Evolutionary conservation across 495 filamentous ascomycete genomes (phyloP).

Genomic region (Staphylotrichum tortipilum): DNA sequence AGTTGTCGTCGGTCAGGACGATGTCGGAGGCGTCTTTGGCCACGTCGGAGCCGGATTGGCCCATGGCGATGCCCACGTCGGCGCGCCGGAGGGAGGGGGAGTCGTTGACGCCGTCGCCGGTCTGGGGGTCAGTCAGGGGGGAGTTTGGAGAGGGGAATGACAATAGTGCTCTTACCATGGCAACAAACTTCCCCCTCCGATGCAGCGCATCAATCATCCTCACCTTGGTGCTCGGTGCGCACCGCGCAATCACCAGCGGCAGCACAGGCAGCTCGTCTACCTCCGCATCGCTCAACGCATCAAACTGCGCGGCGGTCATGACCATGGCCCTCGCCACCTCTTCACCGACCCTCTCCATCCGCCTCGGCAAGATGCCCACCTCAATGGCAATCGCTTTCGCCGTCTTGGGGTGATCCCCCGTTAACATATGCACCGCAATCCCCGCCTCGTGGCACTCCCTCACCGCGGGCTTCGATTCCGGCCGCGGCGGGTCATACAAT

Average conservation of each 20-base stretch:
- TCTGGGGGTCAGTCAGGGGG: conserved; percentile 15
- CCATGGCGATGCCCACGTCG: conserved; percentile 83
- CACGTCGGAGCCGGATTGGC: conserved; percentile 73
- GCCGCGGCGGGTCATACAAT: conserved; percentile 64
- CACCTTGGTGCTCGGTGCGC: conserved; percentile 56
- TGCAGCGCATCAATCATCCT: conserved; percentile 62
- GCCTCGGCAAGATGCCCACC: conserved; percentile 60
- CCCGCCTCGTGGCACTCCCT: conserved; percentile 59
- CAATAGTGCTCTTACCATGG: conserved; percentile 48
- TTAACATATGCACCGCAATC: conserved; percentile 72
- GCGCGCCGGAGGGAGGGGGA: conserved; percentile 66
- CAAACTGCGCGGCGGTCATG: conserved; percentile 56
- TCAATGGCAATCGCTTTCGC: conserved; percentile 68
- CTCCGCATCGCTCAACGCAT: conserved; percentile 47
- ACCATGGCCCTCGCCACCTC: conserved; percentile 46
- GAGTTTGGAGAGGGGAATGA: background rate
- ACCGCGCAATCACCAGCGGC: conserved; percentile 57
- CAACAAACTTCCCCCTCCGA: conserved; percentile 48
- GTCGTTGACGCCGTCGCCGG: conserved; percentile 78
- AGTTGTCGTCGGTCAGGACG: conserved; percentile 82
- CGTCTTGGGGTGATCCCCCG: conserved; percentile 70
- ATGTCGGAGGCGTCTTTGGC: conserved; percentile 82
- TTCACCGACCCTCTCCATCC: conserved; percentile 45
- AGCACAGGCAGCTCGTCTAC: conserved; percentile 50
- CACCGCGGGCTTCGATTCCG: conserved; percentile 59